Evolutionary conservation across 2,329 filamentous ascomycete genomes (phyloP).

Genomic region (Domatiomyces globalis): DNA sequence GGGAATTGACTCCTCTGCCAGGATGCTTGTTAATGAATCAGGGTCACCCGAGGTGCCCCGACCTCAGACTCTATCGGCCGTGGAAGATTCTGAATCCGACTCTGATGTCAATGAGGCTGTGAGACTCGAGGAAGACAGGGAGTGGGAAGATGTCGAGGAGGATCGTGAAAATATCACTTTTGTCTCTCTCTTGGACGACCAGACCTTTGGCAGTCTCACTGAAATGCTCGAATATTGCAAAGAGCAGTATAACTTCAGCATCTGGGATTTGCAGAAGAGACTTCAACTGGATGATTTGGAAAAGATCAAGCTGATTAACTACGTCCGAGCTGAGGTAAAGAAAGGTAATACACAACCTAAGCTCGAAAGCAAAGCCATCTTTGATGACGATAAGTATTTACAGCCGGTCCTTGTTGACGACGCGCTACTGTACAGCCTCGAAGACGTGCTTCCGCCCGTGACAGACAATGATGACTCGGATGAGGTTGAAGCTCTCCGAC

Average conservation of each 20-base stretch:
- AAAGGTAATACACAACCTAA: constrained; percentile 36
- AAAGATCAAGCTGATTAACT: constrained; percentile 62
- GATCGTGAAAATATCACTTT: constrained; percentile 45
- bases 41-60: neutral
- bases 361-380: constrained; percentile 45
- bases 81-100: neutral
- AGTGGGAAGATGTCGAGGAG: constrained; percentile 50
- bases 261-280: constrained; percentile 43
- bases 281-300: constrained; percentile 56
- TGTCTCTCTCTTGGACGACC: constrained; percentile 54
- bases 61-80: neutral
- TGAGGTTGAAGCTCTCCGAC: constrained; percentile 45
- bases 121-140: constrained; percentile 29
- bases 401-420: constrained; percentile 81
- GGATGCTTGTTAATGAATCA: neutral
- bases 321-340: constrained; percentile 37
- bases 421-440: constrained; percentile 71
- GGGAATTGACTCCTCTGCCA: neutral
- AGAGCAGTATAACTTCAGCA: constrained; percentile 52
- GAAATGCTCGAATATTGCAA: constrained; percentile 58
- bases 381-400: constrained; percentile 68
- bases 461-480: constrained; percentile 19
- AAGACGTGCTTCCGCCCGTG: constrained; percentile 49
- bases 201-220: constrained; percentile 48
- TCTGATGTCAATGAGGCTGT: neutral